Evolutionary conservation across 371 early-diverging fungal species (phyloP).

Genomic region (Umbelopsis sp.): DNA sequence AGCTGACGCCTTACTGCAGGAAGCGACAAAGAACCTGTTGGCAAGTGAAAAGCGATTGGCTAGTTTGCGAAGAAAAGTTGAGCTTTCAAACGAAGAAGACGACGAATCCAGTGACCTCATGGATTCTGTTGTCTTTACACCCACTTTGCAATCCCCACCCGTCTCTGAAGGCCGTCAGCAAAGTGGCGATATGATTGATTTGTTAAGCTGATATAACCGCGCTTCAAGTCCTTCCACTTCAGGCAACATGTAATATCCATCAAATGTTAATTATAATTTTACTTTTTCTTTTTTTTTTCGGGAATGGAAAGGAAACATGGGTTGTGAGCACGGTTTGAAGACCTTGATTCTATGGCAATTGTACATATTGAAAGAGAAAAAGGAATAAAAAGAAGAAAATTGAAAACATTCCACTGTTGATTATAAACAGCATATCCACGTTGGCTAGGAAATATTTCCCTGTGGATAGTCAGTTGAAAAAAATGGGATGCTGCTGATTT

Average conservation of each 20-base stretch:
- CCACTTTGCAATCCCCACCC: neutral
- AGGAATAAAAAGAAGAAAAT: constrained; percentile 16
- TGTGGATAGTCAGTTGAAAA: neutral
- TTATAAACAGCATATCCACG: neutral
- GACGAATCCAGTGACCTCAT: neutral
- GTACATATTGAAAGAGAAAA: constrained; percentile 20
- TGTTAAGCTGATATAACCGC: neutral
- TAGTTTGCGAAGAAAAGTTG: neutral
- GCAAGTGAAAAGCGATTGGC: neutral
- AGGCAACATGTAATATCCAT: neutral
- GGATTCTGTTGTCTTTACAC: neutral
- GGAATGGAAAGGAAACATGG: neutral
- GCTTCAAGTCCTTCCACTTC: neutral
- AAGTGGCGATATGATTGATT: constrained; percentile 11
- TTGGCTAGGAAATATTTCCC: too few relatives aligned
- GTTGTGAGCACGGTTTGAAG: constrained; percentile 7
- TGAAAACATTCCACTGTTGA: neutral
- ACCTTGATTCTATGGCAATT: constrained; percentile 19
- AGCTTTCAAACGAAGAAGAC: neutral
- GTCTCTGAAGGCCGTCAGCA: too few relatives aligned
- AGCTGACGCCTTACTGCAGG: neutral
- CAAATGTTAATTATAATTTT: constrained; percentile 8
- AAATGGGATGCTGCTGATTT: constrained; percentile 24
- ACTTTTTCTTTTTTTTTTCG: constrained; percentile 2
- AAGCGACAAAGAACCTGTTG: neutral